Base-by-base conservation (phyloP, 441 rosid genomes). In the Erysimum cheiri region DNA sequence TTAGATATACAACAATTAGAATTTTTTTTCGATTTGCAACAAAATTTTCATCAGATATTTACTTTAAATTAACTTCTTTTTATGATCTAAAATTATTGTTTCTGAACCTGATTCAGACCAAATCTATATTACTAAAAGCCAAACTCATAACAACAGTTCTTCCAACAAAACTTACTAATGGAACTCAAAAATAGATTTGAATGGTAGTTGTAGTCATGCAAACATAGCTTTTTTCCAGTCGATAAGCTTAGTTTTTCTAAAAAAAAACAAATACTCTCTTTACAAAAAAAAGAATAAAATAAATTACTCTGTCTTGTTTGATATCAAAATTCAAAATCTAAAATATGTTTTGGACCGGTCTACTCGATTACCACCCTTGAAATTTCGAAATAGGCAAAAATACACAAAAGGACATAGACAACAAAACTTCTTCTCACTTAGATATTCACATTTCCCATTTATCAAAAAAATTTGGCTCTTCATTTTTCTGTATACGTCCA, bases 331-430 rank as follows among this genome's bases (percentile, higher is more conserved):
- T 31, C 53, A 29, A 28, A 28, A 60, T 43, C 26, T 15, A 57
- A 61, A 61, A 12, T 43, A 29, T 44, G 26, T 61, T 61, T 28
- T 10, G 67, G 26, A 55, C 54, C 32, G 54, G 44, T 70, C 43
- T 49, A 22, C 46, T 70, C 54, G 44, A 68, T 57, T 46, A 12
- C 12, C 24, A 70, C 61, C 8, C 43, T 60, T 39, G 10, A 70
- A 70, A 52, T 52, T 70, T 61, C 29, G 68, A 71, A 63, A 53
- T 40, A 19, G 33, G 24, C 55, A 50, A 22, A 22, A 1, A 52
- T 12, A 71, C 62, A 71, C 26, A 58, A 35, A 59, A 28, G 24
- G 59, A 69, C 66, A 61, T 52, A 32, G 43, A 56, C 60, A 32
- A 58, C 17, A 46, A 35, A 29, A 59, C 59, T 24, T 33, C 64